phyloP scores from a whole-genome alignment of 2,329 filamentous ascomycete genomes.

The Trichoderma semiorbis region DNA sequence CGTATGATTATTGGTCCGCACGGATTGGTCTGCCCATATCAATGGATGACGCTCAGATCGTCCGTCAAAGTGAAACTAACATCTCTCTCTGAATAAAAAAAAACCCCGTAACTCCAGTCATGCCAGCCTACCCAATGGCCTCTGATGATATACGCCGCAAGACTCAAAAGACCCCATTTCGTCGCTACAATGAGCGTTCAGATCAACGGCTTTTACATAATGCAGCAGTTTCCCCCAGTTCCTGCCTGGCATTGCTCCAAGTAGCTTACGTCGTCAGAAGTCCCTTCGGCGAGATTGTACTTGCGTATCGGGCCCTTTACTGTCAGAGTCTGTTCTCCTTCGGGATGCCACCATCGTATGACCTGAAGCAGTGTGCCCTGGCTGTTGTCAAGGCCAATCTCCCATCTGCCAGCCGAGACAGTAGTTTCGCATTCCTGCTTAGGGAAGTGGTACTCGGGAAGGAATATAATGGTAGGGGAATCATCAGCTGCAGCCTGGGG shows the following conservation, averaged over 20 bases:
- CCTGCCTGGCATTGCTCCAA: constrained; percentile 62
- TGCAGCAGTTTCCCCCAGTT: constrained; percentile 46
- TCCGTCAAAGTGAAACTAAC: background rate
- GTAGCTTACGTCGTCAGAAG: constrained; percentile 73
- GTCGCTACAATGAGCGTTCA: background rate
- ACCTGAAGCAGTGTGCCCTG: constrained; percentile 68
- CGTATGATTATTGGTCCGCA: background rate
- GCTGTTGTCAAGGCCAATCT: constrained; percentile 70
- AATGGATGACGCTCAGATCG: background rate
- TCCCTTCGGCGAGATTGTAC: constrained; percentile 53
- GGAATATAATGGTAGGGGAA: constrained; percentile 73
- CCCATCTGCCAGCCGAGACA: constrained; percentile 85
- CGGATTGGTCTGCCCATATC: background rate
- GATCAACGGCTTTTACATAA: constrained; percentile 46
- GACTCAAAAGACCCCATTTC: background rate
- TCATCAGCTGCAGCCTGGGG: constrained; percentile 56
- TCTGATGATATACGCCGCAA: background rate
- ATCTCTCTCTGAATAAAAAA: background rate
- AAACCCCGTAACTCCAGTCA: background rate
- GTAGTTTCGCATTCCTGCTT: constrained; percentile 66
- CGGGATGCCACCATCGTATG: constrained; percentile 88
- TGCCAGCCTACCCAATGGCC: background rate
- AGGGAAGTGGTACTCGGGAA: constrained; percentile 92
- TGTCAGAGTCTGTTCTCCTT: constrained; percentile 76
- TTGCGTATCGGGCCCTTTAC: constrained; percentile 70